Base-by-base conservation (phyloP, 139 green algal species). In the Chlorella sp. region DNA sequence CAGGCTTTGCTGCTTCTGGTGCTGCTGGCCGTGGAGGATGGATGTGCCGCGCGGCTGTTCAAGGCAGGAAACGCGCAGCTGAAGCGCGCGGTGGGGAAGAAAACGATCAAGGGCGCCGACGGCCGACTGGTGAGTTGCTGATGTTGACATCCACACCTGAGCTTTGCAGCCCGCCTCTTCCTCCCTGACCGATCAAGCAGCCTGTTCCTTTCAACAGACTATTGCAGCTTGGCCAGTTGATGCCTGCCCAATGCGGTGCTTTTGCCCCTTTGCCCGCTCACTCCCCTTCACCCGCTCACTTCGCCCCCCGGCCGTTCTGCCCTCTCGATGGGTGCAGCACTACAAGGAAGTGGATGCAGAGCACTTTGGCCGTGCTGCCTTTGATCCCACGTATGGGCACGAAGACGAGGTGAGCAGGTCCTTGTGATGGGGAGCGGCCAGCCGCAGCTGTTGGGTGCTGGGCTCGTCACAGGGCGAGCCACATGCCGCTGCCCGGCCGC, bases 331-430 rank as follows among this genome's bases (percentile, higher is more conserved):
- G 14, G 12, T 32, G 48, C 86, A 89, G 86, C 57, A 69, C 7
- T 61, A 66, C 57, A 85, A 90, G 57, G 60, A 76, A 21, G 53
- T 90, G 64, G 78, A 83, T 48, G 57, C 61, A 24, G 77, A 90
- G 76, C 76, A 90, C 28, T 15, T 90, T 15, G 86, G 86, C 21
- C 86, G 86, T 1, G 77, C 76, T 15, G 76, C 36, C 3, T 90
- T 90, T 53, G 86, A 90, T 32, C 86, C 86, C 0, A 28, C 34
- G 28, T 90, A 85, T 53, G 77, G 61, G 28, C 84, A 66, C 1
- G 84, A 88, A 0, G 84, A 88, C 3, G 84, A 88, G 7, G 64
- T 81, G 82, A 75, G 57, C 34, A 75, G 1, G 82, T 24, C 2
- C 37, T 77, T 60, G 22, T 30, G n/a, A 57, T 36, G 34, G 2